phyloP scores from a whole-genome alignment of 192 early-diverging fungal species.

The Entophlyctis luteolus region DNA sequence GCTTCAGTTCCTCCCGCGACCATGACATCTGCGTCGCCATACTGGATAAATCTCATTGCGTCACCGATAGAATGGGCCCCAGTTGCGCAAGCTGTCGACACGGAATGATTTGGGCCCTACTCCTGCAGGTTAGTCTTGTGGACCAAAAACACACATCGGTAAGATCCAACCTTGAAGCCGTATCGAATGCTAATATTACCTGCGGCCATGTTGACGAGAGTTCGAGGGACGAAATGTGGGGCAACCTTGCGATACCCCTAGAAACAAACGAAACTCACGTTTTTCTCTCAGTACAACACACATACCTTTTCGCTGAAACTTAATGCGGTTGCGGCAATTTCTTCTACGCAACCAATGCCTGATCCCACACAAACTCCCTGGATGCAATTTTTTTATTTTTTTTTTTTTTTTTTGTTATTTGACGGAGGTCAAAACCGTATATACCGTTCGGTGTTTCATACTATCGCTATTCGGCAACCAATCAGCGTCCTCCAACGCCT shows the following conservation, averaged over 20 bases:
- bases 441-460: constrained; percentile 65
- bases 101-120: constrained; percentile 91
- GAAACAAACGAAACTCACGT: background rate
- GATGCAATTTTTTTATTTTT: background rate
- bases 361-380: constrained; percentile 93
- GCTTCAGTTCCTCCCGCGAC: constrained; percentile 89
- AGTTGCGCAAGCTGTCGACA: constrained; percentile 91
- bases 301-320: constrained; percentile 55
- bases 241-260: constrained; percentile 74
- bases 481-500: constrained; percentile 79
- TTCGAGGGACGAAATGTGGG: constrained; percentile 87
- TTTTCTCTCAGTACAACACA: background rate
- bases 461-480: constrained; percentile 58
- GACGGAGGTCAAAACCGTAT: constrained; percentile 1
- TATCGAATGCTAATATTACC: constrained; percentile 88
- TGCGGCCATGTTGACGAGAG: constrained; percentile 91
- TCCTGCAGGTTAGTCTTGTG: background rate
- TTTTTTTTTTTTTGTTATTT: too few relatives aligned
- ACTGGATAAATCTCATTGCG: constrained; percentile 87
- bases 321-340: constrained; percentile 59
- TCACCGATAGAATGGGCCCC: constrained; percentile 94
- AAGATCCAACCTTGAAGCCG: constrained; percentile 57
- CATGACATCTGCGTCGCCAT: constrained; percentile 93
- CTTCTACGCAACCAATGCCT: constrained; percentile 88
- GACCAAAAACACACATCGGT: background rate